A percentile compares a stretch with the other conserved stretches of the same genome.
Conservation (phyloP, 2,329 filamentous ascomycete genomes). For the Fusarium chuoi region DNA sequence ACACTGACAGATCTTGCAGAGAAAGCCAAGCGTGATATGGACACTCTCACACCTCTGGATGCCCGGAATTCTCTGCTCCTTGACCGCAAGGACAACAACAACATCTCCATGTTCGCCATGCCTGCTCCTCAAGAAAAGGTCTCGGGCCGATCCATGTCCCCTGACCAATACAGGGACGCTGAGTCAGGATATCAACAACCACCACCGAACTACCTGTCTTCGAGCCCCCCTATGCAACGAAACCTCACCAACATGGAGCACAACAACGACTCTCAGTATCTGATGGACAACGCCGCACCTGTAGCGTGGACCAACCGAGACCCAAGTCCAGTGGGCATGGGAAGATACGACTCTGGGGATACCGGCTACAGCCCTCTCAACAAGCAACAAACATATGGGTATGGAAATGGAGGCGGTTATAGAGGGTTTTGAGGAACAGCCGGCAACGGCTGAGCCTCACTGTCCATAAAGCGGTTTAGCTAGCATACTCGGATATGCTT, state of each 20-base stretch:
- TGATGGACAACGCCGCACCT: slow-evolving; percentile 55
- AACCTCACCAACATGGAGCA: slow-evolving; percentile 52
- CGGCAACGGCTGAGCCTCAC: slow-evolving; percentile 12
- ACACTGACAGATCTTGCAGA: slow-evolving; percentile 62
- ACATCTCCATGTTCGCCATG: slow-evolving; percentile 57
- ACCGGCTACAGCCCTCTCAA: slow-evolving; percentile 33
- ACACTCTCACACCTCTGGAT: slow-evolving; percentile 86
- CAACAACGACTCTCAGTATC: slow-evolving; percentile 51
- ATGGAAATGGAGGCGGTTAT: slow-evolving; percentile 41
- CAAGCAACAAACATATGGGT: slow-evolving; percentile 37
- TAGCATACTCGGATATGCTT: slow-evolving; percentile 4
- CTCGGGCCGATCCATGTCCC: slow-evolving; percentile 43
- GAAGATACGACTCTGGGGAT: slow-evolving; percentile 34
- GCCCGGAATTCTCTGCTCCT: slow-evolving; percentile 87
- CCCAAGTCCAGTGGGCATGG: slow-evolving; percentile 25
- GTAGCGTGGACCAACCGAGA: slow-evolving; percentile 47
- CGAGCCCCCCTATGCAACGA: slow-evolving; percentile 47
- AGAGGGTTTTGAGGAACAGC: slow-evolving; percentile 38
- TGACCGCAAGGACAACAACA: slow-evolving; percentile 58
- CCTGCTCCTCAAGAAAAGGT: slow-evolving; percentile 54
- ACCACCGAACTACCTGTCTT: slow-evolving; percentile 37
- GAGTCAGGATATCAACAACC: slow-evolving; percentile 37
- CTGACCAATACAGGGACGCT: slow-evolving; percentile 48
- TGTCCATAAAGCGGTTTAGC: slow-evolving; percentile 27
- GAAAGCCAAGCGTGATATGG: slow-evolving; percentile 79